Conservation (phyloP, 805 yeast species). For the Teunomyces panamensis region DNA sequence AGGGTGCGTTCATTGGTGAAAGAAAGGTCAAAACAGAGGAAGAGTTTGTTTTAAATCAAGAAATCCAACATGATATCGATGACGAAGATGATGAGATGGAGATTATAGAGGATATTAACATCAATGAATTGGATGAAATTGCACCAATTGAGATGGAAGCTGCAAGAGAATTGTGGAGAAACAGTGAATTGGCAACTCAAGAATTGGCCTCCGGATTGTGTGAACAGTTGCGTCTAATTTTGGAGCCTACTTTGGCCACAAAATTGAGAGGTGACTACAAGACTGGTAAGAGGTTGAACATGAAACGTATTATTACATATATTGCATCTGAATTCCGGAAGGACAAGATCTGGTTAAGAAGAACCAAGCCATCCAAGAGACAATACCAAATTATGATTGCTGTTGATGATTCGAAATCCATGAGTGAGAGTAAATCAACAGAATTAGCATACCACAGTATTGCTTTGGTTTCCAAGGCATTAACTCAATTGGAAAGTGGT, state of each 20-base stretch:
- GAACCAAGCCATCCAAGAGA: slow-evolving; percentile 96
- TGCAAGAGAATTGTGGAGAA: slow-evolving; percentile 77
- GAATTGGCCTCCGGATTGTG: slow-evolving; percentile 84
- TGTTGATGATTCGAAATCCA: slow-evolving; percentile 94
- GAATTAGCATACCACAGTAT: slow-evolving; percentile 92
- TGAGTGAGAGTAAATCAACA: slow-evolving; percentile 90
- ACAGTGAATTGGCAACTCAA: slow-evolving; percentile 79
- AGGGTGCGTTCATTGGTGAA: slow-evolving; percentile 52
- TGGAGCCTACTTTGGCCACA: slow-evolving; percentile 96
- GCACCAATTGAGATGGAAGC: slow-evolving; percentile 58
- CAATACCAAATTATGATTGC: slow-evolving; percentile 97
- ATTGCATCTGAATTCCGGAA: slow-evolving; percentile 97
- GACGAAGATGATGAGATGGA: slow-evolving; percentile 15
- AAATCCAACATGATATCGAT: slow-evolving; percentile 15
- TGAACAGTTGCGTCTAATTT: slow-evolving; percentile 87
- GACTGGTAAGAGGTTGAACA: slow-evolving; percentile 93
- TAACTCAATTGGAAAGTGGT: slow-evolving; percentile 92
- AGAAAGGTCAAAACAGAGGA: slow-evolving; percentile 33
- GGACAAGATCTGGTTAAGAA: slow-evolving; percentile 96
- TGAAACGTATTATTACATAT: slow-evolving; percentile 96
- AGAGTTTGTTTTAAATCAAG: slow-evolving; percentile 19
- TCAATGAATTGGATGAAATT: slow-evolving; percentile 12
- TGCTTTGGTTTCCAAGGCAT: slow-evolving; percentile 88
- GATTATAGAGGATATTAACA: slow-evolving; percentile 3
- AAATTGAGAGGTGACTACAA: slow-evolving; percentile 93